Base-by-base conservation (phyloP, 345 rosid genomes). In the Populus tremula region DNA sequence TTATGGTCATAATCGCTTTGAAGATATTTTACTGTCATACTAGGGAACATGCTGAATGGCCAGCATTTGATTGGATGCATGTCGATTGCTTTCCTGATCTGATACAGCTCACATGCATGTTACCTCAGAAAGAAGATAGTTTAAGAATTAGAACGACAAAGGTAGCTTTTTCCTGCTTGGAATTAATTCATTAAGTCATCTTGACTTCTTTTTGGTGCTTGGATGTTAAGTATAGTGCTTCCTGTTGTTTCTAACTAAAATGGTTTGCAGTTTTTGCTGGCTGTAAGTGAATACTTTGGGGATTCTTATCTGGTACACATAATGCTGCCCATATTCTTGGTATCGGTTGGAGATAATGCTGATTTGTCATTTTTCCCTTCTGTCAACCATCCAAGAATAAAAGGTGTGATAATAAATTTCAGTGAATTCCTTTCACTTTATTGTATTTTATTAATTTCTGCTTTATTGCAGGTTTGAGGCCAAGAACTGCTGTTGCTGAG, bases 1-100 rank as follows among this genome's bases (percentile, higher is more conserved):
- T 69, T 74, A 18, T 76, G 53, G 69, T 53, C 64, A 59, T 70
- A 76, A 43, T 49, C 35, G 14, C 61, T 13, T 75, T 56, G 81
- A 67, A 78, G 74, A 72, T 33, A 73, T 78, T 72, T 75, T 73
- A 50, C 68, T 84, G 54, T 84, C 66, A 80, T 53, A 63, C 64
- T 78, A 91, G 99, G 90, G 96, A 92, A 77, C 86, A 77, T 77
- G 84, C 87, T 25, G 96, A 91, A 78, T 95, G 99, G 99, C 93
- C 89, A 65, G 86, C 85, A 81, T 95, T 95, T 86, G 97, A 92
- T 79, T 95, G 99, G 99, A 88, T 93, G 89, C 92, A 92, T 86
- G 88, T 85, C 6, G 94, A 92, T 79, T 95, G 99, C 94, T 89
- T 93, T 83, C 90, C 98, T 73, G 88, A 83, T 84, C 84, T 95